A percentile compares a stretch with the other conserved stretches of the same genome.
These are phyloP conservation scores for Nothophaeocryptopus gaeumannii DNA, from an alignment of 2,329 filamentous ascomycete species.

Conservation along the genomic window DNA sequence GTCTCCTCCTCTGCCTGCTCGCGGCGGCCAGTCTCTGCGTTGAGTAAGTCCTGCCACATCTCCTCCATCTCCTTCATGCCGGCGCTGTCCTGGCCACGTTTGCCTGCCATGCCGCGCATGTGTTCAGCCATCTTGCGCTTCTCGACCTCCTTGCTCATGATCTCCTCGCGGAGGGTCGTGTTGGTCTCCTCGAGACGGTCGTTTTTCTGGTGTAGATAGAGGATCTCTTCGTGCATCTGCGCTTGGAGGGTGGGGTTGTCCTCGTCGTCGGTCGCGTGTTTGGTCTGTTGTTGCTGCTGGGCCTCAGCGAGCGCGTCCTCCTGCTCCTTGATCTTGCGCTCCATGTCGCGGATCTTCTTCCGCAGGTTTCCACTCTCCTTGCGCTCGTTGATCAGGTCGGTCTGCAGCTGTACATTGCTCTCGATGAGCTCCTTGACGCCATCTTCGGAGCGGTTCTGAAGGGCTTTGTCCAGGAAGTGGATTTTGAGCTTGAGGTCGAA, in stretches of 20 bases:
- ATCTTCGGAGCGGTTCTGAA: conserved; percentile 92
- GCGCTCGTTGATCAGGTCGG: conserved; percentile 80
- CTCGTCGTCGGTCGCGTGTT: conserved; percentile 26
- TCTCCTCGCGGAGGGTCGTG: conserved; percentile 76
- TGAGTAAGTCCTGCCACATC: conserved; percentile 91
- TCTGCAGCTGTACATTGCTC: conserved; percentile 94
- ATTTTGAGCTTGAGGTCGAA: conserved; percentile 97
- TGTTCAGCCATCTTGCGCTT: conserved; percentile 83
- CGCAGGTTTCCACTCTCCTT: conserved; percentile 85
- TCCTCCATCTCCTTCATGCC: conserved; percentile 55
- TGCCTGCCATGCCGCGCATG: conserved; percentile 58
- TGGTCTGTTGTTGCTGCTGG: conserved; percentile 41
- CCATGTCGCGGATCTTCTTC: conserved; percentile 78
- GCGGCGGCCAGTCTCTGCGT: conserved; percentile 83
- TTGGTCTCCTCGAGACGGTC: conserved; percentile 82
- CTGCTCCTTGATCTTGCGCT: conserved; percentile 67
- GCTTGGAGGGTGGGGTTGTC: conserved; percentile 44
- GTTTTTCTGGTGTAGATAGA: conserved; percentile 78
- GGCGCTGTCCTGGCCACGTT: conserved; percentile 29
- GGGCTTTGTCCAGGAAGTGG: conserved; percentile 89
- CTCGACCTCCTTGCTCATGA: conserved; percentile 74
- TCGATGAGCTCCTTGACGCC: conserved; percentile 97
- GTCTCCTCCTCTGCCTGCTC: conserved; percentile 92
- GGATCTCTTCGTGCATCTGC: conserved; percentile 79
- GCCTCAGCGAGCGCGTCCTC: conserved; percentile 52